Percentiles rank a stretch among this genome's conserved stretches.
phyloP scores from a whole-genome alignment of 2,329 filamentous ascomycete species.

The Cercospora sp. region DNA sequence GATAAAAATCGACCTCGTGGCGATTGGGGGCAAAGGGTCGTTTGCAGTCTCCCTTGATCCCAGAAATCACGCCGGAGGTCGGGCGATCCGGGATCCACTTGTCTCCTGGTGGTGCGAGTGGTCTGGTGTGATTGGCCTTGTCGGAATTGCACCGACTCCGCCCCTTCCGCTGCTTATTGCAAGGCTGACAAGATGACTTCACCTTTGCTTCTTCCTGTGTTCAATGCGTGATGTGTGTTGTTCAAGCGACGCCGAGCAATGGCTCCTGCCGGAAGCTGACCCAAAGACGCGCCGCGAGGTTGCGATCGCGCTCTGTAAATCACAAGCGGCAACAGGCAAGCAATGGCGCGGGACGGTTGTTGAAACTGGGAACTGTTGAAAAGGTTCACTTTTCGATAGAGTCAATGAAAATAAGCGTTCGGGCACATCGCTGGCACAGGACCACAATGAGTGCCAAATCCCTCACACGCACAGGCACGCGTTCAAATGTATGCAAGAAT shows the following conservation, averaged over 20 bases:
- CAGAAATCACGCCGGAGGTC: constrained; percentile 4
- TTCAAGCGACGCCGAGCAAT: not conserved
- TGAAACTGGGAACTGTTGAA: not conserved
- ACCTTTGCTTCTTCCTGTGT: not conserved
- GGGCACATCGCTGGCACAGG: not conserved
- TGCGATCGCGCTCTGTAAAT: not conserved
- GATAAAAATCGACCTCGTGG: constrained; percentile 1
- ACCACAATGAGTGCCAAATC: not conserved
- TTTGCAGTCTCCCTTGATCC: constrained; percentile 6
- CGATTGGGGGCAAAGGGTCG: not conserved
- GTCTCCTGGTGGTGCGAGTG: constrained; percentile 2
- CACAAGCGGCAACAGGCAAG: not conserved
- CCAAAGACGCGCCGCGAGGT: not conserved
- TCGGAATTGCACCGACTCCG: not conserved
- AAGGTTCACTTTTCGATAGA: not conserved
- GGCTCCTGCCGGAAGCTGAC: not conserved
- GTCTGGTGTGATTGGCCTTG: not conserved
- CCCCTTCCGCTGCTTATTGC: constrained; percentile 5
- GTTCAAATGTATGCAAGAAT: not conserved
- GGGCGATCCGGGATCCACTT: constrained; percentile 5
- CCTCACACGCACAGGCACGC: not conserved
- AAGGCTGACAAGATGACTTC: not conserved
- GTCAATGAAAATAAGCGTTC: not conserved
- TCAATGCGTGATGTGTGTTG: not conserved
- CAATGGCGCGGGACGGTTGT: not conserved